A percentile compares a stretch with the other conserved stretches of the same genome.
These are phyloP conservation scores for Amylocystis lapponica DNA, from an alignment of 768 basidiomycete genomes.

Conservation along the genomic window DNA sequence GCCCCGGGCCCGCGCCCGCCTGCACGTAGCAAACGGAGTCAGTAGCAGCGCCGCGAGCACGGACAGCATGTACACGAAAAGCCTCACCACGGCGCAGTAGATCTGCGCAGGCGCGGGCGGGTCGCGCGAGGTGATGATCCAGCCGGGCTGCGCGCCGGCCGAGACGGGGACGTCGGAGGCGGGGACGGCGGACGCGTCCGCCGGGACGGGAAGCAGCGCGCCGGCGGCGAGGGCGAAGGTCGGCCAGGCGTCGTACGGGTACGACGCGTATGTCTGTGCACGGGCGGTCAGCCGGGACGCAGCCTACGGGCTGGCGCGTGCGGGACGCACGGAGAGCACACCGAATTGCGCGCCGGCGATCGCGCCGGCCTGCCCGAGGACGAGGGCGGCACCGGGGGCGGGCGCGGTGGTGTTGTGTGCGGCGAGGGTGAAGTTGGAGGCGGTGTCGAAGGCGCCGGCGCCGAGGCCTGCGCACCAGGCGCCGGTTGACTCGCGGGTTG, in stretches of 20 bases:
- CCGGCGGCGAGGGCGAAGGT: conserved; percentile 32
- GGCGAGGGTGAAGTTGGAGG: conserved; percentile 40
- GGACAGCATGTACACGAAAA: background rate
- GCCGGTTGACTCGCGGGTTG: conserved; percentile 7
- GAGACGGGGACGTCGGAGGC: conserved; percentile 32
- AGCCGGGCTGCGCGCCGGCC: conserved; percentile 26
- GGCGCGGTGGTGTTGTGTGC: conserved; percentile 36
- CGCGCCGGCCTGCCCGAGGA: conserved; percentile 31
- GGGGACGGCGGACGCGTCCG: conserved; percentile 16
- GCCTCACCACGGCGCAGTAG: conserved; percentile 29
- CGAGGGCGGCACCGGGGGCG: conserved; percentile 40
- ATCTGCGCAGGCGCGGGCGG: conserved; percentile 22
- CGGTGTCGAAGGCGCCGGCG: conserved; percentile 18
- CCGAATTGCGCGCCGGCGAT: conserved; percentile 32
- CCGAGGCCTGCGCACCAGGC: conserved; percentile 19
- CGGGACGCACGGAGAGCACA: conserved; percentile 37
- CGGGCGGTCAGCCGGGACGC: background rate
- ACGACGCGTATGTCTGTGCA: conserved; percentile 41
- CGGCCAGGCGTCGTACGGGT: conserved; percentile 40
- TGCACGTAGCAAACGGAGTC: background rate
- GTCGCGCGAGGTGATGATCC: conserved; percentile 30
- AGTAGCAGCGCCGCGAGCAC: background rate
- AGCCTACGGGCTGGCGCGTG: background rate
- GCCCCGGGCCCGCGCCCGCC: conserved; percentile 15
- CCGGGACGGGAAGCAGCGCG: conserved; percentile 31